A percentile compares a stretch with the other conserved stretches of the same genome.
Conservation (phyloP, 2,329 filamentous ascomycete species). For the Colletotrichum tofieldiae region DNA sequence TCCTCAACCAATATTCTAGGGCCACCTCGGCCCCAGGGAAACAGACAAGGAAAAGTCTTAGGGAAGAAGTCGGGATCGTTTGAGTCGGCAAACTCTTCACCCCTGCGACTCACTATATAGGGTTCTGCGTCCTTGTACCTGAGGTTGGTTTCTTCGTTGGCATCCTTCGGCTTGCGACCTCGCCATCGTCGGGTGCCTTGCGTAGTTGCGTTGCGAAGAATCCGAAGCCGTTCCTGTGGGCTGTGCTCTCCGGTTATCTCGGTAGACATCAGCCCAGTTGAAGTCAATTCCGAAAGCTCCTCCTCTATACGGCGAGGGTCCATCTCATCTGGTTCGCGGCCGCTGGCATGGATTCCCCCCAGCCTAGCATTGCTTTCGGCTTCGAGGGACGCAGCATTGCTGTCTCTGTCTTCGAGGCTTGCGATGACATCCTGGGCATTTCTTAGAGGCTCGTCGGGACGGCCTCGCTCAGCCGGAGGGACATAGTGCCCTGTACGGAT, state of each 20-base stretch:
- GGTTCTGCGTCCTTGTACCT: too few relatives aligned
- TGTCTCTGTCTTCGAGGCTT: not conserved
- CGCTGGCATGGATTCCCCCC: not conserved
- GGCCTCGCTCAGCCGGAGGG: not conserved
- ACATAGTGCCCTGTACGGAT: not conserved
- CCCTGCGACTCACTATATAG: not conserved
- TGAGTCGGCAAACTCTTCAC: not conserved
- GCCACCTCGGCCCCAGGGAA: not conserved
- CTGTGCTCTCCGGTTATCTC: not conserved
- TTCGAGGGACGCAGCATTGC: not conserved
- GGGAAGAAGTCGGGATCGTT: not conserved
- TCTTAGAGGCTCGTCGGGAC: too few relatives aligned
- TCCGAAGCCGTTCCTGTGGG: not conserved
- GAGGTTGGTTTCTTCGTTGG: not conserved
- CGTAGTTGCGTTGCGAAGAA: not conserved
- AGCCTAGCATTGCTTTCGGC: not conserved
- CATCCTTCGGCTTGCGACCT: not conserved
- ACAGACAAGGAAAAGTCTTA: not conserved
- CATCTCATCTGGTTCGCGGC: not conserved
- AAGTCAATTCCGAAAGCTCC: not conserved
- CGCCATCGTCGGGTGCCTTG: not conserved
- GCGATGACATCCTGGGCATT: not conserved
- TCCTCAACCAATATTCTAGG: not conserved
- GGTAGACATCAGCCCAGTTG: not conserved
- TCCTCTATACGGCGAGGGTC: not conserved